Conservation (phyloP, 208 protist genomes). For the Tritrichomonas musculus region DNA sequence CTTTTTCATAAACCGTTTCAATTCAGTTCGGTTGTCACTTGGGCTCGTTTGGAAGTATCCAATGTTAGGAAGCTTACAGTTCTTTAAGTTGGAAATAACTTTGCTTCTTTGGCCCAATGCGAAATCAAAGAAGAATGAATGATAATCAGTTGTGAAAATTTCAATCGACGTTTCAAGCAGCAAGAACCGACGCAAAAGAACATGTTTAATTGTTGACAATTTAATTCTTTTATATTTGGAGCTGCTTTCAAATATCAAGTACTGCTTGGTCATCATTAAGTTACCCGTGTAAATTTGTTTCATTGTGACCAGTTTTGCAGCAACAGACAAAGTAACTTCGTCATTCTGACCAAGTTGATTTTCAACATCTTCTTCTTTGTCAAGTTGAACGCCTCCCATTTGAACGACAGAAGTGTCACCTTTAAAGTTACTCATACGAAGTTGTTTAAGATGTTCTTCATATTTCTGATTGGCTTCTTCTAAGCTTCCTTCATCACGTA, state of each 20-base stretch:
- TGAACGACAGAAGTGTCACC: background rate
- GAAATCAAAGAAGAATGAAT: background rate
- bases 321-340: background rate
- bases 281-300: background rate
- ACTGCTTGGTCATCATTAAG: background rate
- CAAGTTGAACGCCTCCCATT: background rate
- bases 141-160: background rate
- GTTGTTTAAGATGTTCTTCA: background rate
- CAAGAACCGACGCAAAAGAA: background rate
- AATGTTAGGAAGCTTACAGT: background rate
- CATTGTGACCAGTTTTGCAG: constrained; percentile 1
- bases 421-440: background rate
- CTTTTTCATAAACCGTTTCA: background rate
- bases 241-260: background rate
- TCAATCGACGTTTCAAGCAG: background rate
- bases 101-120: background rate
- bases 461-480: background rate
- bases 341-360: background rate
- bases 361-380: background rate
- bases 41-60: background rate
- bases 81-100: background rate
- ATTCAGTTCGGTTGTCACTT: background rate
- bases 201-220: background rate
- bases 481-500: background rate
- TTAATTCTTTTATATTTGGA: background rate